Evolutionary conservation across 306 rosid species (phyloP).

Genomic region (Neltuma alba): DNA sequence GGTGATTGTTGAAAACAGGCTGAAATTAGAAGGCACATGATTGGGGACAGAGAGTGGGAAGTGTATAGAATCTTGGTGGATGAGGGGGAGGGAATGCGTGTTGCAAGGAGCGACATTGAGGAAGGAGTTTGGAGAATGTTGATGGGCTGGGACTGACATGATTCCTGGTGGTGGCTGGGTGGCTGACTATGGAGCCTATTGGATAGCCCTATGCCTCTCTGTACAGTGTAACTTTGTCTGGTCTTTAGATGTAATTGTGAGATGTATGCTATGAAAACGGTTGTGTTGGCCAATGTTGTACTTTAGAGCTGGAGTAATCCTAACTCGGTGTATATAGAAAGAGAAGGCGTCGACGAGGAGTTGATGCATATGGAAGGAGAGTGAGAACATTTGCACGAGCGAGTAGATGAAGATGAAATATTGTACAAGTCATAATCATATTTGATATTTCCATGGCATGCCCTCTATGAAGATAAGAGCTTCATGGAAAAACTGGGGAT

Average conservation of each 20-base stretch:
- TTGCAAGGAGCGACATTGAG: constrained; percentile 67
- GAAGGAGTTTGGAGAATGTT: constrained; percentile 87
- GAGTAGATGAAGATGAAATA: constrained; percentile 6
- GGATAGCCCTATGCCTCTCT: constrained; percentile 20
- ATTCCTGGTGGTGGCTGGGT: background rate
- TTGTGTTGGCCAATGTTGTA: constrained; percentile 23
- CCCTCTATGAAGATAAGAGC: no score
- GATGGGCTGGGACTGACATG: constrained; percentile 88
- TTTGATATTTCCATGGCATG: constrained; percentile 23
- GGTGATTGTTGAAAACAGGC: constrained; percentile 59
- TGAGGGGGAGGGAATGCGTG: constrained; percentile 65
- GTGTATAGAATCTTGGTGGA: constrained; percentile 89
- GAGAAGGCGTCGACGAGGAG: constrained; percentile 30
- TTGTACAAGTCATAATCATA: constrained; percentile 37
- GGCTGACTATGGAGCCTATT: constrained; percentile 6
- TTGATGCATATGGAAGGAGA: constrained; percentile 26
- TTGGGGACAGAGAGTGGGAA: constrained; percentile 88
- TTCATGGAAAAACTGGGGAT: no score
- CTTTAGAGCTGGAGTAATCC: constrained; percentile 30
- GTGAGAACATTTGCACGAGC: background rate
- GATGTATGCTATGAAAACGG: constrained; percentile 8
- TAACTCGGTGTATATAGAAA: constrained; percentile 44
- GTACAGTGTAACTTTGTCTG: constrained; percentile 47
- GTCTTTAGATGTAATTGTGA: constrained; percentile 41
- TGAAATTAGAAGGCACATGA: constrained; percentile 72